Base-by-base conservation (phyloP, 2,329 filamentous ascomycete species). In the Pseudomassariella vexata region DNA sequence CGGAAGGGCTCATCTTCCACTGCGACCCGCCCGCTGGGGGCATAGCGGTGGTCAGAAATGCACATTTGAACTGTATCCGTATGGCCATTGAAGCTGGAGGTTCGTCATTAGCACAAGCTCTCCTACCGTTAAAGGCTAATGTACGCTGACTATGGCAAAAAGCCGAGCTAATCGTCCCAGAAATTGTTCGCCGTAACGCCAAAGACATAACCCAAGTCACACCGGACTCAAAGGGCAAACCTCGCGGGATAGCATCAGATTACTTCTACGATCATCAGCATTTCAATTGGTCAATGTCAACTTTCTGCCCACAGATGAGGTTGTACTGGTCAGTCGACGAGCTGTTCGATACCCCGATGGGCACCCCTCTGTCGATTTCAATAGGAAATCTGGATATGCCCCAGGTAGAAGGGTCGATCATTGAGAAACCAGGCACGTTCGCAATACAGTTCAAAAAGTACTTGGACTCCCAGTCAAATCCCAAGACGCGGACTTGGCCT, bases 71-170 rank as follows among this genome's bases (percentile, higher is more conserved):
- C 36, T 69, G 66, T 45, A 45, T 70, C 15, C 57, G 64, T 25
- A 57, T 63, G 31, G 63, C 62, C 10, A 66, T 69, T 19, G 62
- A 68, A 49, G 60, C 64, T 24, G 66, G 66, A 33, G 65, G 66
- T 56, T 39, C 44, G 44, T 57, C 52, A 17, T 24, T 46, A 10
- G 2, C n/a, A 5, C 14, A 12, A 2, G 21, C 17, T 42, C 2
- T 42, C 39, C 9, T 22, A 3, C 39, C 14, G 8, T 39, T 5
- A 29, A 32, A 15, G 34, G 45, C 37, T 23, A 46, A 28, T 39
- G 32, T 16, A 38, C 42, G 25, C 40, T 47, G 25, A 16, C 22
- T 14, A 19, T 27, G 11, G n/a, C n/a, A n/a, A n/a, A n/a, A 44
- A 56, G 59, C 59, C 20, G 52, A 56, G 29, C 36, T 66, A 21